phyloP scores from a whole-genome alignment of 2,329 filamentous ascomycete species.

The Helotiales sp. region DNA sequence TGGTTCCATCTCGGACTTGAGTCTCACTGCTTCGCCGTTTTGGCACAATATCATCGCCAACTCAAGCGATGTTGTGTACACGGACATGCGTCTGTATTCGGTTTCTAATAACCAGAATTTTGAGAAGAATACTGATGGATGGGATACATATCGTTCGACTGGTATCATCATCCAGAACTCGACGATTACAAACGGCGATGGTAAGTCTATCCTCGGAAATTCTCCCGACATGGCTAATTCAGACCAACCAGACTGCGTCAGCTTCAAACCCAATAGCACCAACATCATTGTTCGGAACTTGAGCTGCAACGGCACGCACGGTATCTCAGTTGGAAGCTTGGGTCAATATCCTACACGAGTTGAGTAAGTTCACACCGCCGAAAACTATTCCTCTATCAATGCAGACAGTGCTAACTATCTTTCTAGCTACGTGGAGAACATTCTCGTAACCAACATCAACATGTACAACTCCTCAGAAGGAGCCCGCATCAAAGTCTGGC shows the following conservation, averaged over 20 bases:
- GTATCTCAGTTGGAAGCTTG: conserved; percentile 16
- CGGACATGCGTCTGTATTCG: conserved; percentile 3
- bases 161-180: conserved; percentile 14
- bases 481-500: conserved; percentile 17
- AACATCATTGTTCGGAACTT: conserved; percentile 16
- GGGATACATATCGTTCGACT: conserved; percentile 13
- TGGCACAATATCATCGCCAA: conserved; percentile 13
- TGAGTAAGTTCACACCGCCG: not conserved
- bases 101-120: conserved; percentile 11
- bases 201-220: not conserved
- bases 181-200: conserved; percentile 11
- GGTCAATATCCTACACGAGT: conserved; percentile 11
- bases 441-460: conserved; percentile 12
- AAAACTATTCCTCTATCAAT: not conserved
- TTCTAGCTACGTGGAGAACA: conserved; percentile 11
- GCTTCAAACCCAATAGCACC: conserved; percentile 19
- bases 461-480: conserved; percentile 17
- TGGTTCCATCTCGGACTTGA: conserved; percentile 6
- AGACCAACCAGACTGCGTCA: not conserved
- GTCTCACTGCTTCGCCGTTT: conserved; percentile 1
- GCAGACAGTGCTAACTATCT: not conserved
- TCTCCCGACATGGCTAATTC: not conserved
- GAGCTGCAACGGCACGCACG: conserved; percentile 15
- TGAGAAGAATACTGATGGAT: conserved; percentile 18
- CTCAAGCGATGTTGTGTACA: conserved; percentile 11